Percentiles rank a stretch among this genome's conserved stretches.
Conservation (phyloP, 176 grass and related monocot genomes). For the Oryza meridionalis region DNA sequence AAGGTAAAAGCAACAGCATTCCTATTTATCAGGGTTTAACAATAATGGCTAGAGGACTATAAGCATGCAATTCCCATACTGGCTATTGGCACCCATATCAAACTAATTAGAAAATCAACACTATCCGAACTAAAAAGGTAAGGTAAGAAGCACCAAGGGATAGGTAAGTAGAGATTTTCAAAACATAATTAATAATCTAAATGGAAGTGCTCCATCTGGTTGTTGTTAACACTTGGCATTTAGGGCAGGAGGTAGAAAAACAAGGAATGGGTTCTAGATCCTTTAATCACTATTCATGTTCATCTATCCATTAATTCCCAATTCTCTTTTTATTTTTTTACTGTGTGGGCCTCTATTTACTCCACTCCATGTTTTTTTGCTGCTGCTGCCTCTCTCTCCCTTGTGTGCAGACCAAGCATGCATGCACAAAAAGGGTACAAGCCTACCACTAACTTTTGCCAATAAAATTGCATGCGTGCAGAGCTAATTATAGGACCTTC, state of each 20-base stretch:
- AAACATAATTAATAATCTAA: not conserved
- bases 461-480: not conserved
- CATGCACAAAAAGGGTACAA: not conserved
- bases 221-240: not conserved
- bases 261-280: not conserved
- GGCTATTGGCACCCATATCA: not conserved
- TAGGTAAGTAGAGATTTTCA: not conserved
- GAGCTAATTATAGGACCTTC: not conserved
- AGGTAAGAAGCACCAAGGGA: not conserved
- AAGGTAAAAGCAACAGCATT: not conserved
- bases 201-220: not conserved
- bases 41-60: conserved; percentile 11
- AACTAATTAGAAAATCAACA: conserved; percentile 3
- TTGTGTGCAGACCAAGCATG: not conserved
- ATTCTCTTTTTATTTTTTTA: not conserved
- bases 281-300: not conserved
- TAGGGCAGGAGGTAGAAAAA: not conserved
- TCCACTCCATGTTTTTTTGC: no score
- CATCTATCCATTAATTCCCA: not conserved
- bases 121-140: not conserved
- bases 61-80: not conserved
- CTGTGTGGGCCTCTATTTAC: no score
- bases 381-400: not conserved
- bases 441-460: not conserved
- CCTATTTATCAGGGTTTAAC: not conserved